Evolutionary conservation across 371 early-diverging fungal species (phyloP).

Genomic region (Chytridiales sp.): DNA sequence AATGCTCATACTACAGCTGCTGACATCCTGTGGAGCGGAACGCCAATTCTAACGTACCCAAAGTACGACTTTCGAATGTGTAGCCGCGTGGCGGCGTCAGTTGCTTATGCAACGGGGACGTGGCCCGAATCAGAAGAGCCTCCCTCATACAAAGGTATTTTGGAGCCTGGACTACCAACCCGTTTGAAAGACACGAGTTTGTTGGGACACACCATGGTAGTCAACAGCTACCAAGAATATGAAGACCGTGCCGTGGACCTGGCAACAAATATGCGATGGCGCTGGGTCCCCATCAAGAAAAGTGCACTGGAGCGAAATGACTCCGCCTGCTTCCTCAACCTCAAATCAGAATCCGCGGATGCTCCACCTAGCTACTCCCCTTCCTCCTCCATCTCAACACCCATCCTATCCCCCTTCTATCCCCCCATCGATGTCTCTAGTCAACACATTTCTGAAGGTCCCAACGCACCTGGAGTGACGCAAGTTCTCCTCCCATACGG

Average conservation of each 20-base stretch:
- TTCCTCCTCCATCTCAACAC: neutral
- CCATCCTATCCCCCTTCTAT: constrained; percentile 12
- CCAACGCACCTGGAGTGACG: neutral
- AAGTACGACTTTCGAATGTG: constrained; percentile 89
- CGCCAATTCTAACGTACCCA: constrained; percentile 89
- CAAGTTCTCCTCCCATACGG: constrained; percentile 13
- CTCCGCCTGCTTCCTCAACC: too few relatives aligned
- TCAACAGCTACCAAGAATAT: constrained; percentile 70
- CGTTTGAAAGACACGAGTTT: constrained; percentile 24
- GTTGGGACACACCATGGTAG: constrained; percentile 81
- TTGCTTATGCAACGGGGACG: constrained; percentile 78
- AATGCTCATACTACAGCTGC: constrained; percentile 95
- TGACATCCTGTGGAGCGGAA: constrained; percentile 92
- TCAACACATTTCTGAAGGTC: constrained; percentile 24
- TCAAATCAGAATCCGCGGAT: too few relatives aligned
- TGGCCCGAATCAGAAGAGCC: constrained; percentile 26
- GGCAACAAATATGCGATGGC: constrained; percentile 53
- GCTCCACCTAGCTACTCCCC: too few relatives aligned
- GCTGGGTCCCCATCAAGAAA: constrained; percentile 53
- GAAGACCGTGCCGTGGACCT: constrained; percentile 73
- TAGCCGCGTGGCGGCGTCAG: constrained; percentile 84
- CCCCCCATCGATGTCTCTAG: constrained; percentile 25
- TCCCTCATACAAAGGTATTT: neutral
- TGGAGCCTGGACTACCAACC: constrained; percentile 3
- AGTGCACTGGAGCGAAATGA: too few relatives aligned